Evolutionary conservation across 495 filamentous ascomycete species (phyloP).

Genomic region (Xylaria acuta): DNA sequence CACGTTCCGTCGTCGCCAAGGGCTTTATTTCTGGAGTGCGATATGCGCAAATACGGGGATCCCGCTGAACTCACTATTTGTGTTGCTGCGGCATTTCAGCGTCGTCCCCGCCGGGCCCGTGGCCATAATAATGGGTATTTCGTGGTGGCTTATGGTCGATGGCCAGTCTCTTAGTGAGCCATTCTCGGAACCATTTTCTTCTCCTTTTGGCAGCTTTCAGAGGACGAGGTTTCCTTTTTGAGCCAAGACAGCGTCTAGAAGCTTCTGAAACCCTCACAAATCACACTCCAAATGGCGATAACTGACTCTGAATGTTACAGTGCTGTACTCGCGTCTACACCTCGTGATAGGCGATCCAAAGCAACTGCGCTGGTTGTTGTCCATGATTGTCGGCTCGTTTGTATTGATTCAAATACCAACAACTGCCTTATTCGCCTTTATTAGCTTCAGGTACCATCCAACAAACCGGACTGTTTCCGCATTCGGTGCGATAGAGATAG

Average conservation of each 20-base stretch:
- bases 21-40: constrained; percentile 54
- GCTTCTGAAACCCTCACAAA: too few relatives aligned
- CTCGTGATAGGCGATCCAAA: constrained; percentile 55
- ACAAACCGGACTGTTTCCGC: constrained; percentile 42
- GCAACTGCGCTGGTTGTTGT: constrained; percentile 58
- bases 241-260: too few relatives aligned
- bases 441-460: constrained; percentile 53
- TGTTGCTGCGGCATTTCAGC: constrained; percentile 53
- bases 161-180: too few relatives aligned
- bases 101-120: constrained; percentile 44
- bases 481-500: constrained; percentile 63
- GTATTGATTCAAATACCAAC: constrained; percentile 62
- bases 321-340: constrained; percentile 68
- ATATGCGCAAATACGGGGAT: constrained; percentile 56
- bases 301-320: too few relatives aligned
- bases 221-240: too few relatives aligned
- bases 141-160: too few relatives aligned
- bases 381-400: constrained; percentile 65
- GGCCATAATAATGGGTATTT: constrained; percentile 47
- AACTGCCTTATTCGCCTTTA: constrained; percentile 49
- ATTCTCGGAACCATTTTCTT: constrained; percentile 7
- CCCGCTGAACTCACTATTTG: constrained; percentile 60
- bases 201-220: too few relatives aligned
- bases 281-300: too few relatives aligned
- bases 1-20: constrained; percentile 43